Conservation (phyloP, 768 basidiomycete species). For the Naganishia onofrii region DNA sequence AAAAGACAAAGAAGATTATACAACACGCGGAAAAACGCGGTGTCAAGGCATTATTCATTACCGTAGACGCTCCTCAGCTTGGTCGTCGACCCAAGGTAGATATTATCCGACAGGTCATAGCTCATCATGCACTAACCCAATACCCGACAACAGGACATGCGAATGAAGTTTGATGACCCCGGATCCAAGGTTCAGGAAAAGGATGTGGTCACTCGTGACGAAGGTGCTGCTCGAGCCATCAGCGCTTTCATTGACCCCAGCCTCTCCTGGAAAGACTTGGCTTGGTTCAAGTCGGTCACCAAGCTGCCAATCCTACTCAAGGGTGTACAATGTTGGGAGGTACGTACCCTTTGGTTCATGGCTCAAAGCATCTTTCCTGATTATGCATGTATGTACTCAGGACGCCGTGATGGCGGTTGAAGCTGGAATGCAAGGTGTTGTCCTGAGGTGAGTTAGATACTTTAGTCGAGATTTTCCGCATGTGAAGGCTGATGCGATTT, state of each 20-base stretch:
- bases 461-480: not conserved
- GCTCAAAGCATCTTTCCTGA: not conserved
- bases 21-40: slow-evolving; percentile 87
- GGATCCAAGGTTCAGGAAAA: slow-evolving; percentile 55
- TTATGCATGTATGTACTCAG: slow-evolving; percentile 45
- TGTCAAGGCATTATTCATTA: slow-evolving; percentile 90
- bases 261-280: slow-evolving; percentile 77
- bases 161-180: slow-evolving; percentile 88
- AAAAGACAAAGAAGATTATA: slow-evolving; percentile 78
- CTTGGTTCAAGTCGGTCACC: slow-evolving; percentile 73
- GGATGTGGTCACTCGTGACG: slow-evolving; percentile 69
- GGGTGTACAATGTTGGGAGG: slow-evolving; percentile 84
- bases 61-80: slow-evolving; percentile 94
- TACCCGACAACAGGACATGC: slow-evolving; percentile 67
- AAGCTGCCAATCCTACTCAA: slow-evolving; percentile 86
- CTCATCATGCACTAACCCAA: not conserved
- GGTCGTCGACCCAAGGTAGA: slow-evolving; percentile 61
- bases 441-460: slow-evolving; percentile 33
- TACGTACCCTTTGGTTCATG: slow-evolving; percentile 37
- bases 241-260: slow-evolving; percentile 94
- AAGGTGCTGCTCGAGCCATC: slow-evolving; percentile 92
- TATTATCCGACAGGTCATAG: not conserved
- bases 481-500: slow-evolving; percentile 43
- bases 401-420: slow-evolving; percentile 81
- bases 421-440: slow-evolving; percentile 47